A percentile compares a stretch with the other conserved stretches of the same genome.
phyloP scores from a whole-genome alignment of 805 yeast species.

The Cephaloascus albidus region DNA sequence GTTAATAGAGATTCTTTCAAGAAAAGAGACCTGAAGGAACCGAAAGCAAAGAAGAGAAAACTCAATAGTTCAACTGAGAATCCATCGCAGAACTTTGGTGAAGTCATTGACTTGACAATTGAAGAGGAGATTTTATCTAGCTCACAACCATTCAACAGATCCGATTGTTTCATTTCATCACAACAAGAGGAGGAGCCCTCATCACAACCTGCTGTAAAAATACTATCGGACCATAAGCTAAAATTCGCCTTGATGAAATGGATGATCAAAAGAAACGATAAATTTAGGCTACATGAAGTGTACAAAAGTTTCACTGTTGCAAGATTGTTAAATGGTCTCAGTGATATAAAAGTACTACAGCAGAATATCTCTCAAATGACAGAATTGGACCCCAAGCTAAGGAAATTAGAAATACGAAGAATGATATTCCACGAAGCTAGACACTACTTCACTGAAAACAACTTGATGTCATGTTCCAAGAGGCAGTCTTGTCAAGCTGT shows the following conservation, averaged over 20 bases:
- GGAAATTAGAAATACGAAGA: constrained; percentile 6
- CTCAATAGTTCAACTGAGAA: background rate
- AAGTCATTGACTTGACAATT: background rate
- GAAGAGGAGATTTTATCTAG: background rate
- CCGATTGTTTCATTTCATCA: no score
- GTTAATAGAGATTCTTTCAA: background rate
- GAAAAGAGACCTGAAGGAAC: no score
- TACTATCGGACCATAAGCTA: constrained; percentile 1
- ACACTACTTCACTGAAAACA: constrained; percentile 8
- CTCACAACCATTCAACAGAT: background rate
- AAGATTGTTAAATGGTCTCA: constrained; percentile 6
- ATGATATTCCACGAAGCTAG: constrained; percentile 15
- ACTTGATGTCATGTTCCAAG: constrained; percentile 12
- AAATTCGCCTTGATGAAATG: constrained; percentile 11
- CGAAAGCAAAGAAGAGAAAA: background rate
- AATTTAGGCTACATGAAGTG: constrained; percentile 9
- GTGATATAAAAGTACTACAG: constrained; percentile 1
- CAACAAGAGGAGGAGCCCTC: no score
- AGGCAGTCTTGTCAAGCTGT: constrained; percentile 9
- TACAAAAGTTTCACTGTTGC: constrained; percentile 6
- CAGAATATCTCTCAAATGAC: background rate
- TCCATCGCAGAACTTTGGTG: background rate
- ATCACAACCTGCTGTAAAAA: background rate
- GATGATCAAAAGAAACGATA: constrained; percentile 5
- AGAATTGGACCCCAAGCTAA: constrained; percentile 1